Base-by-base conservation (phyloP, 257 asterid species). In the Petunia secreta region DNA sequence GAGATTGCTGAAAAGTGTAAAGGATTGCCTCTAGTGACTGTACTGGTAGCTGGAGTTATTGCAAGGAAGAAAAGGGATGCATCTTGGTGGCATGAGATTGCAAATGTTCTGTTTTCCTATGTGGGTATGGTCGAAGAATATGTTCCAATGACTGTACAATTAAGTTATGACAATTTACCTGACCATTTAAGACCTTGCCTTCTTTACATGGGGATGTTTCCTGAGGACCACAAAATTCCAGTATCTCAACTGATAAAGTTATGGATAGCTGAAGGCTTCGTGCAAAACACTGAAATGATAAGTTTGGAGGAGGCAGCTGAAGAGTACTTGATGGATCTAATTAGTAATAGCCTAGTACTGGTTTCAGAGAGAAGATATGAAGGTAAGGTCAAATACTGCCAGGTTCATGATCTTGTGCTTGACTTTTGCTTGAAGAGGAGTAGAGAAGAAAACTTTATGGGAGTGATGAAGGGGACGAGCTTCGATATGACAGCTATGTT, bases 181-280 rank as follows among this genome's bases (percentile, higher is more conserved):
- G 41, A 4, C 34, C 69, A 36, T 1, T 36, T 63, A 40, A 63
- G 6, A 63, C 69, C n/a, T n/a, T 63, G 8, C 25, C 25, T 25
- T 25, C 25, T 25, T 25, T 25, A 25, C 25, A 25, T 25, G 0
- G 25, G 25, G 25, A 37, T 63, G 14, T 36, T 63, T 40, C 69
- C 44, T 16, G 69, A 63, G 40, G 69, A 63, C 38, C 14, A 36
- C 8, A 13, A 1, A 63, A 36, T 63, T 63, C 10, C 1, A 63
- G 69, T 34, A 10, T 63, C 69, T 1, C 1, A 34, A 1, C 8
- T 63, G 44, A 63, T 63, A 63, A 25, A 63, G 3, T 40, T 63
- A 63, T 63, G 69, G 69, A 63, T 15, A 63, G 54, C 76, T 40
- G 76, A 68, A 68, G 76, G 76, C 2, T 40, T 68, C 53, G 10